Conservation (phyloP, 345 rosid species). For the Excoecaria agallocha region DNA sequence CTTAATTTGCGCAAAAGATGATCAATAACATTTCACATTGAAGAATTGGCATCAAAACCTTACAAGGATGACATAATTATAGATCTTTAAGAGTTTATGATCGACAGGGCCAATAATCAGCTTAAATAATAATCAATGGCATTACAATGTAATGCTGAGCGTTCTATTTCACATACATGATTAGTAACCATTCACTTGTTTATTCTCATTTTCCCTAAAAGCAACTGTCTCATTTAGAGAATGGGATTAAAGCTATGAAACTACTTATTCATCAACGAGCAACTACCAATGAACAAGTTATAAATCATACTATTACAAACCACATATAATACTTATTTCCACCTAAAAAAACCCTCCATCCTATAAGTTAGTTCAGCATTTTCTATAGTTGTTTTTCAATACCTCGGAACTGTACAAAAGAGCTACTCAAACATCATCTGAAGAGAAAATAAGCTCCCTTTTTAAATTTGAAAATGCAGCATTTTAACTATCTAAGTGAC, state of each 20-base stretch:
- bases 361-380: neutral
- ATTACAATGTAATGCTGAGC: neutral
- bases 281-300: neutral
- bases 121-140: no score
- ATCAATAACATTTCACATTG: neutral
- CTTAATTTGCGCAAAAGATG: neutral
- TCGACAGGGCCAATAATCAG: neutral
- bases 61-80: neutral
- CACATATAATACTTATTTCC: neutral
- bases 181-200: neutral
- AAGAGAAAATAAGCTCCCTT: neutral
- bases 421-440: neutral
- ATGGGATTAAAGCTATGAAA: neutral
- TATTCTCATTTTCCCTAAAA: neutral
- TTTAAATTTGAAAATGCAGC: neutral
- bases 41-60: neutral
- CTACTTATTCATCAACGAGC: neutral
- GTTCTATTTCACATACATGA: neutral
- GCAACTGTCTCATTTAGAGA: neutral
- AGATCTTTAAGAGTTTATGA: no score
- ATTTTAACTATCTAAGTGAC: neutral
- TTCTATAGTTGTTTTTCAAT: neutral
- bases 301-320: neutral
- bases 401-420: neutral
- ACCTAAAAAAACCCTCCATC: neutral